These are phyloP conservation scores for Farysia itapuensis DNA, from an alignment of 1,284 basidiomycete species.

Conservation along the genomic window DNA sequence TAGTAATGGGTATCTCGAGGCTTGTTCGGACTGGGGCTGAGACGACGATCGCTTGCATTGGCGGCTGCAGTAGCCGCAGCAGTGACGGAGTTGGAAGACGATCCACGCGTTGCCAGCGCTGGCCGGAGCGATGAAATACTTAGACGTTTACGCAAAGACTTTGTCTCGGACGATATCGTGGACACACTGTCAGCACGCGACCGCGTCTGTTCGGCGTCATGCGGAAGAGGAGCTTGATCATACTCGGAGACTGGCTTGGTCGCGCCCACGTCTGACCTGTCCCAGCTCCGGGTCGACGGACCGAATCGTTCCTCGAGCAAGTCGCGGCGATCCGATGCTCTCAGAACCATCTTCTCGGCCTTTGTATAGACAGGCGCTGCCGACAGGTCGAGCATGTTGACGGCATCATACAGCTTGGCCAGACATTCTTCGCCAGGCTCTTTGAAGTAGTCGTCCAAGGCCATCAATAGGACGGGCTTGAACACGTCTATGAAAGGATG, in stretches of 20 bases:
- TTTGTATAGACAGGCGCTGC: conserved; percentile 75
- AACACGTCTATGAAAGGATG: conserved; percentile 97
- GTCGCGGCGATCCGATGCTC: conserved; percentile 79
- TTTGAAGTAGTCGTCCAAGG: conserved; percentile 90
- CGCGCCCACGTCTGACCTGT: background rate
- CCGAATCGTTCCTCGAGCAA: conserved; percentile 75
- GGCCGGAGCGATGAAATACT: conserved; percentile 28
- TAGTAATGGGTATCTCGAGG: conserved; percentile 85
- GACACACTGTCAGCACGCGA: conserved; percentile 27
- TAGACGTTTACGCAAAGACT: conserved; percentile 30
- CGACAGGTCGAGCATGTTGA: conserved; percentile 87
- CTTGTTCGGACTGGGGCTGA: conserved; percentile 10
- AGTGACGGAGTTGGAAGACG: conserved; percentile 24
- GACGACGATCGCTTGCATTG: conserved; percentile 6
- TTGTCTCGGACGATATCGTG: conserved; percentile 26
- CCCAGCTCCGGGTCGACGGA: background rate
- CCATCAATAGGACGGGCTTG: conserved; percentile 92
- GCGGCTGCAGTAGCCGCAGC: too few relatives aligned
- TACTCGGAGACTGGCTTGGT: background rate
- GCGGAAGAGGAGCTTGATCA: conserved; percentile 1
- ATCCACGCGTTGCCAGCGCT: conserved; percentile 14
- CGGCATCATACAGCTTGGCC: conserved; percentile 82
- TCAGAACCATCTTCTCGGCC: conserved; percentile 83
- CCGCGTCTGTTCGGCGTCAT: conserved; percentile 7
- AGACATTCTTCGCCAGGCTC: conserved; percentile 84